Conservation (phyloP, 495 filamentous ascomycete genomes). For the Podospora appendiculata region DNA sequence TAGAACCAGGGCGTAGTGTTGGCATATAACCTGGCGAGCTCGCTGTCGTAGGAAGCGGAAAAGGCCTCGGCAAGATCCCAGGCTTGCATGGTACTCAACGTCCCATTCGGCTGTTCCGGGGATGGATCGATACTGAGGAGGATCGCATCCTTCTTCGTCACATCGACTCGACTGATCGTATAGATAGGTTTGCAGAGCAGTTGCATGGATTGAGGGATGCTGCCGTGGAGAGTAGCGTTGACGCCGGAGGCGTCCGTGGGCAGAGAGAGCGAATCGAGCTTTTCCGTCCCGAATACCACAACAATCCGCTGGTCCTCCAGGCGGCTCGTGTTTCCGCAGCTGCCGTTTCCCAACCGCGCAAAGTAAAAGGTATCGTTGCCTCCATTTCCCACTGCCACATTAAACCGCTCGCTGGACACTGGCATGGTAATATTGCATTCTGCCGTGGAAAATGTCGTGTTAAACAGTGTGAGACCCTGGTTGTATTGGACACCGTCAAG, state of each 20-base stretch:
- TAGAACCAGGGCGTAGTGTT: constrained; percentile 12
- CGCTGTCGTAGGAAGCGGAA: constrained; percentile 8
- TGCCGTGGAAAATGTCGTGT: constrained; percentile 1
- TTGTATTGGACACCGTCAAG: constrained; percentile 6
- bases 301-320: constrained; percentile 13
- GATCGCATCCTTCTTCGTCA: constrained; percentile 6
- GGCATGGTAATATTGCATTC: constrained; percentile 10
- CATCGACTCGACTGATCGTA: constrained; percentile 11
- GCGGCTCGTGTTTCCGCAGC: constrained; percentile 8
- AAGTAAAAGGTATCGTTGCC: constrained; percentile 6
- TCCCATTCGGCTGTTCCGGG: background rate
- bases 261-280: constrained; percentile 3
- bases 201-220: constrained; percentile 8
- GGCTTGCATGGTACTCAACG: constrained; percentile 8
- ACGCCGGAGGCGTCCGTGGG: background rate
- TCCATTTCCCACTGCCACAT: background rate
- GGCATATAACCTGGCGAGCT: constrained; percentile 2
- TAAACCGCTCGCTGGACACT: constrained; percentile 2
- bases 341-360: constrained; percentile 8
- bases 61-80: constrained; percentile 16
- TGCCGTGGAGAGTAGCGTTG: constrained; percentile 5
- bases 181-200: constrained; percentile 18
- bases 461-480: constrained; percentile 6
- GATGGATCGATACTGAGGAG: constrained; percentile 3
- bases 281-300: constrained; percentile 11